Evolutionary conservation across 257 asterid genomes (phyloP), one percentile per base, ranked within the genome.

Genomic region (Fraxinus pennsylvanica): DNA sequence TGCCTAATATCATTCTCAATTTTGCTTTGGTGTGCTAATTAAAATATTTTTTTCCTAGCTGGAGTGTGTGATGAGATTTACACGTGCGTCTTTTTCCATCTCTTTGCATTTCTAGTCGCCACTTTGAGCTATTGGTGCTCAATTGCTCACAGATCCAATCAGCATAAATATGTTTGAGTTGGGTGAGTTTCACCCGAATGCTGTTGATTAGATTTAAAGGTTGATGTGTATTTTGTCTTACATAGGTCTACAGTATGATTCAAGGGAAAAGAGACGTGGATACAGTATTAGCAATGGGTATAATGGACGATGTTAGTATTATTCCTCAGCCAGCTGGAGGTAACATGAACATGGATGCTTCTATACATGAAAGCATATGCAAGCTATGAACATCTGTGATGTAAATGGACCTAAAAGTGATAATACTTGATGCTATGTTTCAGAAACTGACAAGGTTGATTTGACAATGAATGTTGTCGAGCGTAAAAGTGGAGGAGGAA

Each of bases 311-410:
- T 61, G 98, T 92, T 77, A 96, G 96, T 87, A 92, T 96, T 82
- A 87, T 96, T 85, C 99, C 99, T 36, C 99, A 93, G 89, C 99
- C 98, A 45, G 90, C 97, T 66, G 96, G 94, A 80, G 99, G 99
- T 96, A 88, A 85, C 76, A 81, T 82, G 71, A 72, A 78, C 79
- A 81, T 80, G 68, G 74, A 43, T 57, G 76, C 76, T 78, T 79
- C 73, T 74, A 33, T 75, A 70, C 73, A 71, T 43, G 61, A 52
- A 52, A 66, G 72, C 70, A 33, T 69, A 35, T 73, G 52, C 66
- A 15, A 15, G 65, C 65, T n/a, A 19, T 19, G 65, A 54, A 22
- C 68, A 70, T 76, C 67, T 61, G 52, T 74, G 68, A 59, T 22
- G 13, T 54, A 54, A 61, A 61, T 21, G 68, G 30, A 61, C 68